phyloP scores from a whole-genome alignment of 108 stramenopile genomes.

The Parietichytrium sp. region DNA sequence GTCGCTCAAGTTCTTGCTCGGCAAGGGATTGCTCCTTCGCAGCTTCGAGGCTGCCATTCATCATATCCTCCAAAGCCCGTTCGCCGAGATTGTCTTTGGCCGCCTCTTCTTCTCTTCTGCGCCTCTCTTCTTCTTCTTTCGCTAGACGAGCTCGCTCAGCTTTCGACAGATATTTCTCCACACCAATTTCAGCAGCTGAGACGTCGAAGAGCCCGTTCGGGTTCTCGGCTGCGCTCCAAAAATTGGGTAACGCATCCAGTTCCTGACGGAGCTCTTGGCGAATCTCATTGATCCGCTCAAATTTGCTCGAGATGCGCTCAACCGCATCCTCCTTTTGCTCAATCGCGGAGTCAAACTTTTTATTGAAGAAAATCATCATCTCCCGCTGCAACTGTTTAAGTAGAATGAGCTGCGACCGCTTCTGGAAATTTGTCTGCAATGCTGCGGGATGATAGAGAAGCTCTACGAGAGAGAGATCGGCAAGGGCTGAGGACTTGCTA shows the following conservation, averaged over 20 bases:
- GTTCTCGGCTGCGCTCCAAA: slow-evolving; percentile 35
- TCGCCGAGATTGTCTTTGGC: slow-evolving; percentile 37
- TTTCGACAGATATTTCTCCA: slow-evolving; percentile 53
- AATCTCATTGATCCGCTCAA: slow-evolving; percentile 61
- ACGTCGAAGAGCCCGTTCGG: slow-evolving; percentile 51
- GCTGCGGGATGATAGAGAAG: slow-evolving; percentile 65
- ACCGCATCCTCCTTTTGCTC: slow-evolving; percentile 46
- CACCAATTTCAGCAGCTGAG: slow-evolving; percentile 49
- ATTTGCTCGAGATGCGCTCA: slow-evolving; percentile 50
- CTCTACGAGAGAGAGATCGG: not conserved
- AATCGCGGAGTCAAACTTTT: slow-evolving; percentile 44
- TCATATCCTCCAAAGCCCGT: slow-evolving; percentile 63
- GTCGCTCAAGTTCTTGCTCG: slow-evolving; percentile 44
- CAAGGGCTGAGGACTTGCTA: not conserved
- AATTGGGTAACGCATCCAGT: slow-evolving; percentile 43
- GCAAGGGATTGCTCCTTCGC: slow-evolving; percentile 27
- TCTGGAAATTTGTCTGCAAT: slow-evolving; percentile 53
- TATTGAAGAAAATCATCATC: slow-evolving; percentile 56
- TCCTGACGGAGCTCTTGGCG: slow-evolving; percentile 45
- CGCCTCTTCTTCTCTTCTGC: slow-evolving; percentile 41
- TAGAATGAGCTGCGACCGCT: slow-evolving; percentile 60
- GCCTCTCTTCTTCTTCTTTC: slow-evolving; percentile 49
- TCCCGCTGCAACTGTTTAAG: slow-evolving; percentile 52
- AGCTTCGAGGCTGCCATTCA: slow-evolving; percentile 67
- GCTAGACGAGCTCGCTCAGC: slow-evolving; percentile 41